Evolutionary conservation across 176 grass and related monocot genomes (phyloP).

Genomic region (Cenchrus purpureus): DNA sequence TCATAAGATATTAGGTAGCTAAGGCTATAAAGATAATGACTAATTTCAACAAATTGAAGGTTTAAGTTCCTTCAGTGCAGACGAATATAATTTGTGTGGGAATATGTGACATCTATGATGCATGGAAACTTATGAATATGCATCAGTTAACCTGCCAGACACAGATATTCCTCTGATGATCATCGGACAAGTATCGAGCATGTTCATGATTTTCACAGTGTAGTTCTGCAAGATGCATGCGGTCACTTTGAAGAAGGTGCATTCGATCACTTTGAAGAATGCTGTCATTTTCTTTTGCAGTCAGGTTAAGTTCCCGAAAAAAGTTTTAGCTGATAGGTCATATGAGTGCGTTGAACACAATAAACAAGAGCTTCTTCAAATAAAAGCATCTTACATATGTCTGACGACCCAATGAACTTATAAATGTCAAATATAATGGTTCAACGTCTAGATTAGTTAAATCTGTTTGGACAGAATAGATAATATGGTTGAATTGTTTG

Average conservation of each 20-base stretch:
- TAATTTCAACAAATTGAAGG: neutral
- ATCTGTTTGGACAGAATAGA: constrained; percentile 10
- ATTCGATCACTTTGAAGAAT: constrained; percentile 20
- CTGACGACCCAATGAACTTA: constrained; percentile 20
- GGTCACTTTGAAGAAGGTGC: constrained; percentile 12
- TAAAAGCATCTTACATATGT: constrained; percentile 14
- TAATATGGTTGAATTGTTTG: constrained; percentile 20
- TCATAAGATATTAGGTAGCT: constrained; percentile 22
- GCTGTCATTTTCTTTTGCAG: neutral
- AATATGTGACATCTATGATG: neutral
- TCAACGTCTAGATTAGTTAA: constrained; percentile 3
- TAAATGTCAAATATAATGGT: constrained; percentile 11
- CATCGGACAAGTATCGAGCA: neutral
- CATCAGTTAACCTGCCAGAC: neutral
- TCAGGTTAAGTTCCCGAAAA: neutral
- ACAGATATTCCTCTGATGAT: neutral
- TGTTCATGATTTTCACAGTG: neutral
- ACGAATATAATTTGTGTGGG: neutral
- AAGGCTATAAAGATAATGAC: constrained; percentile 8
- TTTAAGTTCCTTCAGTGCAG: constrained; percentile 5
- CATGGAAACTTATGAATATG: neutral
- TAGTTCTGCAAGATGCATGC: neutral
- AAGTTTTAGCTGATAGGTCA: neutral
- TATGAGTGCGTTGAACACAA: constrained; percentile 4
- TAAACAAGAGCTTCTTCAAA: constrained; percentile 3